phyloP scores from a whole-genome alignment of 176 grass and related monocot genomes.

The Alloteropsis semialata region DNA sequence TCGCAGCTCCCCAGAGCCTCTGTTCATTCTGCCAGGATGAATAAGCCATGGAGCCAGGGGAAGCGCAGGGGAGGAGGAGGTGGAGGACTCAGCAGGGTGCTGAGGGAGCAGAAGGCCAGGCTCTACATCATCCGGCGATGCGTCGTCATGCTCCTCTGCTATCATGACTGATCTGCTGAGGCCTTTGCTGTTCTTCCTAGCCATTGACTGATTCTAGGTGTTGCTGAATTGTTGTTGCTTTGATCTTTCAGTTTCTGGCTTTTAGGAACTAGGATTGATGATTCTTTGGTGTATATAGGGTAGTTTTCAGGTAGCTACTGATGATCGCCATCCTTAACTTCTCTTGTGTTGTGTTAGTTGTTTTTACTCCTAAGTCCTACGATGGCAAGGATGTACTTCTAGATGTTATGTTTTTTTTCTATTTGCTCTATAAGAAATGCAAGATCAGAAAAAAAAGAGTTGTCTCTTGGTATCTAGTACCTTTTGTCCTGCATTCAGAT shows the following conservation, averaged over 20 bases:
- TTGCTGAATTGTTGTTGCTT: not conserved
- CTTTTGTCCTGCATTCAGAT: constrained; percentile 7
- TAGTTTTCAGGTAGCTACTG: constrained; percentile 26
- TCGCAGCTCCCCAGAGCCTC: not conserved
- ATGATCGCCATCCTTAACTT: not conserved
- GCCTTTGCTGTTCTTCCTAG: not conserved
- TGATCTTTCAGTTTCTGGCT: constrained; percentile 13
- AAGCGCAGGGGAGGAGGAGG: constrained; percentile 17
- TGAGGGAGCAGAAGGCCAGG: constrained; percentile 62
- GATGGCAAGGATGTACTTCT: constrained; percentile 39
- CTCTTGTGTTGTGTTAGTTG: not conserved
- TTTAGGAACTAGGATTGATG: constrained; percentile 15
- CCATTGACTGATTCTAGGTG: not conserved
- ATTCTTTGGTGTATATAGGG: constrained; percentile 40
- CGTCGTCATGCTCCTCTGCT: constrained; percentile 64
- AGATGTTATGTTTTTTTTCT: not conserved
- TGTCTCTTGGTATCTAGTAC: not conserved
- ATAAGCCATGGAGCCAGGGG: constrained; percentile 33
- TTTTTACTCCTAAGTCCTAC: constrained; percentile 34
- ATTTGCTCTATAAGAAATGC: constrained; percentile 2
- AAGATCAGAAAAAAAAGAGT: not conserved
- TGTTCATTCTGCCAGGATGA: constrained; percentile 1
- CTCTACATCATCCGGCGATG: constrained; percentile 59
- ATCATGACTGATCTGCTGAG: constrained; percentile 38
- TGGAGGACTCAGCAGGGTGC: constrained; percentile 45